Base-by-base conservation (phyloP, 352 stramenopile genomes). In the Globisporangium alternatum region DNA sequence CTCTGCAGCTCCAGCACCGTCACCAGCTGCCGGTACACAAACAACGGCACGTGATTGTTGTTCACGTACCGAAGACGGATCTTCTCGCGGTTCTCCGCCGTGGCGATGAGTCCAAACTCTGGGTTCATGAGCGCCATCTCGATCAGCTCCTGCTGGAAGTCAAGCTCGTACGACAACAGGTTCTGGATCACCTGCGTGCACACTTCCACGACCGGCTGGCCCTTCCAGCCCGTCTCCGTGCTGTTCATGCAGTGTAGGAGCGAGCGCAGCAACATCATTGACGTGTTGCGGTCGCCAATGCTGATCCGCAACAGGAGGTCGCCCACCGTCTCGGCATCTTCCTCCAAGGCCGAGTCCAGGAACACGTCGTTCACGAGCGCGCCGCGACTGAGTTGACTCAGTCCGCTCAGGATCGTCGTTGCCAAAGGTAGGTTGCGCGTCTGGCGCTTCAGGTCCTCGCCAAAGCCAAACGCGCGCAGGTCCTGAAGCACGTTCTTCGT, bases 181-280 rank as follows among this genome's bases (percentile, higher is more conserved):
- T 75, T 76, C 62, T 92, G 75, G 12, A 95, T 60, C 45, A 83
- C 73, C 39, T 82, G 66, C 0, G 83, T 72, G 45, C 86, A 93
- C 31, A 83, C 79, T 28, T 96, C 85, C 7, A 93, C 81, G n/a
- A 95, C 81, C 12, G 83, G 76, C 61, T 94, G 83, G 0, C 86
- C 85, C 72, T 95, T 96, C 85, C 86, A 95, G n/a, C 85, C 82
- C 21, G 81, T 90, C 63, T 95, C 88, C 1, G 84, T 90, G 60
- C 75, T 90, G 44, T 88, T 82, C 60, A 96, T 78, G 44, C 85
- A 92, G 52, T 89, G 72, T 21, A 95, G 66, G n/a, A 95, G 64
- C 51, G 83, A 86, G 25, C 78, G 76, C 64, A 93, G 58, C 19
- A 96, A 61, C 47, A 85, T 74, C n/a, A 44, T 65, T 0, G 84